phyloP scores from a whole-genome alignment of 2,329 filamentous ascomycete genomes.

The Diaporthe capsici region DNA sequence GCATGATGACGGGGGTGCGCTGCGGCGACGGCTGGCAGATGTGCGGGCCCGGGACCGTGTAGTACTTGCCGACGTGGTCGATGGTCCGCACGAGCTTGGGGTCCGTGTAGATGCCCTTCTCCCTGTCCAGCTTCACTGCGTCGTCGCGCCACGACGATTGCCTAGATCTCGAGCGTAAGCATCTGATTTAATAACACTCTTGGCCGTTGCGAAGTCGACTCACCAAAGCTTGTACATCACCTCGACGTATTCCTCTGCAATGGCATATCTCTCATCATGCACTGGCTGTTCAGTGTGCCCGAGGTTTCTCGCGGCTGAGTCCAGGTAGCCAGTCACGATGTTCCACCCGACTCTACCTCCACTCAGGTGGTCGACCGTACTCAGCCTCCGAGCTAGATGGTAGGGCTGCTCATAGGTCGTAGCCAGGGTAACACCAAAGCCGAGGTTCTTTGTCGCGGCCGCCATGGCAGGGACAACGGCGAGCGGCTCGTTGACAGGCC shows the following conservation, averaged over 20 bases:
- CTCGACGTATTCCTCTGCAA: conserved; percentile 74
- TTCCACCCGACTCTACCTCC: conserved; percentile 74
- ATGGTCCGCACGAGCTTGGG: conserved; percentile 72
- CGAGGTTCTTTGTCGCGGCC: conserved; percentile 76
- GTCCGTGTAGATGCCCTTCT: conserved; percentile 69
- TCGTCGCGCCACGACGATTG: conserved; percentile 75
- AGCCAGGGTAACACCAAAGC: conserved; percentile 78
- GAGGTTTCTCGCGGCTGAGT: conserved; percentile 77
- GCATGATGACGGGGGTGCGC: conserved; percentile 74
- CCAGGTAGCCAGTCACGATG: conserved; percentile 80
- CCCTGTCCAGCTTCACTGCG: conserved; percentile 72
- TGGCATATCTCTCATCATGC: conserved; percentile 77
- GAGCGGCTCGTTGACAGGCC: conserved; percentile 79
- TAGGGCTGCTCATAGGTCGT: conserved; percentile 82
- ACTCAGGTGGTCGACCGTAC: conserved; percentile 77
- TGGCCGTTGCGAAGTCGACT: conserved; percentile 42
- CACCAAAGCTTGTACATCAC: conserved; percentile 73
- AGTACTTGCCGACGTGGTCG: conserved; percentile 76
- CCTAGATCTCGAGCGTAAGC: conserved; percentile 51
- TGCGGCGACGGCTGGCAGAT: conserved; percentile 74
- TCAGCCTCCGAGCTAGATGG: conserved; percentile 74
- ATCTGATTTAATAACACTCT: fast-evolving
- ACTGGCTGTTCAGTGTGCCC: conserved; percentile 57
- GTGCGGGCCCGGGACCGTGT: conserved; percentile 72
- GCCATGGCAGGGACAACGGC: conserved; percentile 78